These are phyloP conservation scores for Scedosporium boydii DNA, from an alignment of 2,329 filamentous ascomycete genomes.

Conservation along the genomic window DNA sequence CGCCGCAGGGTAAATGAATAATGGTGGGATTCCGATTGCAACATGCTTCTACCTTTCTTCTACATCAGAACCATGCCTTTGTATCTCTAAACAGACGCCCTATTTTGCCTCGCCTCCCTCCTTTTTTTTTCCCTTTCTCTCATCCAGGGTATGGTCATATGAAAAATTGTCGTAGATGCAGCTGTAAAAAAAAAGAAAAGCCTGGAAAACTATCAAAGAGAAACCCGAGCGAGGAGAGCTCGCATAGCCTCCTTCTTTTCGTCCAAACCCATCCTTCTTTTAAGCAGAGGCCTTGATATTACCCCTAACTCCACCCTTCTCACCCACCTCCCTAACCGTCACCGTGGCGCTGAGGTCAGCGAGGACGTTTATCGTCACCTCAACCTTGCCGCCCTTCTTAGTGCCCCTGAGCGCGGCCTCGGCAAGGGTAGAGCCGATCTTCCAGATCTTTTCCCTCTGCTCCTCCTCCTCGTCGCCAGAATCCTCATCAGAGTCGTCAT, in stretches of 20 bases:
- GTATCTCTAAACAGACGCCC: constrained; percentile 7
- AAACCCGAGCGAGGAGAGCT: neutral
- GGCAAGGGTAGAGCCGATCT: constrained; percentile 70
- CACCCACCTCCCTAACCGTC: constrained; percentile 76
- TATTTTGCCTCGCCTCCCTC: too few species aligned
- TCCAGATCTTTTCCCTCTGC: constrained; percentile 84
- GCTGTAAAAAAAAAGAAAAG: neutral
- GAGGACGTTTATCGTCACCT: constrained; percentile 83
- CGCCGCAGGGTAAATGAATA: constrained; percentile 1
- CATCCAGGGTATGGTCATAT: neutral
- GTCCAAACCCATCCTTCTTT: neutral
- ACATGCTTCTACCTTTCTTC: constrained; percentile 8
- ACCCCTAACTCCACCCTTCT: constrained; percentile 74
- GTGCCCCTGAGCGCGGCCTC: constrained; percentile 77
- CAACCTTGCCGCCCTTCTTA: constrained; percentile 83
- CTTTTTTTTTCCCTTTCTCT: neutral
- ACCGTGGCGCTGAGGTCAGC: constrained; percentile 72
- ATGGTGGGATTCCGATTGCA: constrained; percentile 8
- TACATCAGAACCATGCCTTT: constrained; percentile 6
- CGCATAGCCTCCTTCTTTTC: neutral
- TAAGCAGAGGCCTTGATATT: constrained; percentile 24
- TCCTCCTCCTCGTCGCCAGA: constrained; percentile 73
- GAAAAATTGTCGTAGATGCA: neutral
- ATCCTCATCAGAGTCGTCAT: constrained; percentile 55
- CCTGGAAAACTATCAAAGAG: neutral